These are phyloP conservation scores for Gremmenia infestans DNA, from an alignment of 2,329 filamentous ascomycete genomes.

Conservation along the genomic window DNA sequence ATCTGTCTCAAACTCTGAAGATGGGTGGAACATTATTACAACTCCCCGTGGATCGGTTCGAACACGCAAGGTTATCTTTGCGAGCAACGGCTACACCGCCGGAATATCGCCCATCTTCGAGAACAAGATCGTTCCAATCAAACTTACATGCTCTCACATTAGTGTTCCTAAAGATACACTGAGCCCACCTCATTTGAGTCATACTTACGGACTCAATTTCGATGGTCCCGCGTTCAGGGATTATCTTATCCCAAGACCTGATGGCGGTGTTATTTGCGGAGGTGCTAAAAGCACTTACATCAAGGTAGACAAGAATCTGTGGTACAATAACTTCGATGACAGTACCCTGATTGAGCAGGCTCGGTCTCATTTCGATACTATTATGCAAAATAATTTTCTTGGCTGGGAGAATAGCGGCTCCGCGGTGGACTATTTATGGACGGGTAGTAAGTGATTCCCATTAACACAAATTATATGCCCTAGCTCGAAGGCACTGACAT, in stretches of 20 bases:
- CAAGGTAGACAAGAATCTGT: slow-evolving; percentile 30
- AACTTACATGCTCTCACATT: slow-evolving; percentile 37
- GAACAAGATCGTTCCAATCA: slow-evolving; percentile 54
- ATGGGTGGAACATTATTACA: slow-evolving; percentile 40
- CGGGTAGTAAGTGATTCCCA: no score
- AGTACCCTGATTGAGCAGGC: no score
- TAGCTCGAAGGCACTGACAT: no score
- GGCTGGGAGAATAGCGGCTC: no score
- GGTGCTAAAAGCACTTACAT: slow-evolving; percentile 30
- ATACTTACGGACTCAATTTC: slow-evolving; percentile 37
- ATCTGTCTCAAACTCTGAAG: slow-evolving; percentile 12
- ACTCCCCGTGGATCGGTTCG: slow-evolving; percentile 51
- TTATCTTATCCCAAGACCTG: slow-evolving; percentile 27
- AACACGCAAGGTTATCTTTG: slow-evolving; percentile 53
- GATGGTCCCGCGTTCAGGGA: slow-evolving; percentile 4
- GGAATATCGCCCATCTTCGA: slow-evolving; percentile 48
- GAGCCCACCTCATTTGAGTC: slow-evolving; percentile 29
- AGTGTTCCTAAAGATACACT: slow-evolving; percentile 17
- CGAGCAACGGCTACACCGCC: slow-evolving; percentile 64
- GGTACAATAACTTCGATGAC: no score
- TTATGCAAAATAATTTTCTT: no score
- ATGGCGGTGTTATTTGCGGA: slow-evolving; percentile 33
- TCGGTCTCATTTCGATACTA: no score
- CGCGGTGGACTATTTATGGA: no score
- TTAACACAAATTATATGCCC: no score